Evolutionary conservation across 352 stramenopile species (phyloP), one percentile per base, ranked within the genome.

Genomic region (Globisporangium canariense): DNA sequence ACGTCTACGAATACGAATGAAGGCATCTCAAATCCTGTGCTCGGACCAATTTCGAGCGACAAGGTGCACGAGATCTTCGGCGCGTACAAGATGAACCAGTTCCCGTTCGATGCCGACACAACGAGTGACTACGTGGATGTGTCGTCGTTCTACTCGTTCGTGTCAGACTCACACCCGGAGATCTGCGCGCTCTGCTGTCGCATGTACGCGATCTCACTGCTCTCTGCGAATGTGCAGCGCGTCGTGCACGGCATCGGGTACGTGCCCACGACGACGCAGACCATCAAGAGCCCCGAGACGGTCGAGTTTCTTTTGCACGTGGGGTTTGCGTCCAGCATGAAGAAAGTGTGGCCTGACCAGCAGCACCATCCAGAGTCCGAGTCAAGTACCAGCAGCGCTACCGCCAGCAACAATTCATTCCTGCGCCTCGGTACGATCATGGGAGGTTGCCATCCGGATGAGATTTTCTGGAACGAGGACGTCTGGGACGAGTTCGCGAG

Each of bases 131-230:
- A 94, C 64, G 69, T 79, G 0, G 83, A 94, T 57, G 81, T 92
- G 46, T 90, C 81, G 46, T 92, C 83, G 7, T 94, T 94, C 64
- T 94, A 94, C 67, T 91, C 83, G 59, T 91, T 91, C 52, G 75
- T 94, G 8, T 89, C 86, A 8, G 82, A 92, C 56, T 90, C 86
- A 7, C 76, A 92, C 45, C 82, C 82, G 1, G 82, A 94, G 64
- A 86, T 94, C 16, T 91, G 82, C 22, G 83, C 83, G 38, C 71
- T 94, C 4, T 93, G 86, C 55, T 94, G 83, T 43, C 79, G 86
- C 4, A 59, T 94, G 32, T 93, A 91, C 65, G 82, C 82, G 6
- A 70, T 93, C 34, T 78, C 81, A 16, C 58, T 94, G 58, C 65
- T 82, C 20, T 84, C 75, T 13, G 83, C 74, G 9, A 80, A 88